Evolutionary conservation across 164 flowering plant species (phyloP).

Genomic region (Stephania japonica): DNA sequence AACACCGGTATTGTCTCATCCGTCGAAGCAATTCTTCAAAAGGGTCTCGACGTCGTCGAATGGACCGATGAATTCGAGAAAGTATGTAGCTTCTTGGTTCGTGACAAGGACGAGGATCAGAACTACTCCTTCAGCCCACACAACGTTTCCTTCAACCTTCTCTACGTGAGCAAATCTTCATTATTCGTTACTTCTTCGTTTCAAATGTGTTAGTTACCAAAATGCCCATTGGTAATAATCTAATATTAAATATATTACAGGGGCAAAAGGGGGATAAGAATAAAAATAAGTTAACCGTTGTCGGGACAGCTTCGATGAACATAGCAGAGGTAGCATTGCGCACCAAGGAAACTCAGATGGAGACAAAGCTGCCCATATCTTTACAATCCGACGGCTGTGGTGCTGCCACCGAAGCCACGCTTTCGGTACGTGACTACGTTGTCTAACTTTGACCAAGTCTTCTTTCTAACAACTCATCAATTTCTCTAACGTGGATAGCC

Average conservation of each 20-base stretch:
- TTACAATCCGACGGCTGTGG: background rate
- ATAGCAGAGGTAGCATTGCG: background rate
- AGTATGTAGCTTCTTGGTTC: background rate
- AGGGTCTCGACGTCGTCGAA: background rate
- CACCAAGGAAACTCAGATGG: background rate
- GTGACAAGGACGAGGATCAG: background rate
- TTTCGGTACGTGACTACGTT: slow-evolving; percentile 3
- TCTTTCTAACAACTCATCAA: background rate
- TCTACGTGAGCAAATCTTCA: background rate
- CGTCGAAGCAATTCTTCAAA: background rate
- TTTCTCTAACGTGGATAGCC: background rate
- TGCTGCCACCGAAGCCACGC: background rate
- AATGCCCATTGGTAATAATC: background rate
- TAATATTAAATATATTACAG: background rate
- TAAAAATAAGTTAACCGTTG: background rate
- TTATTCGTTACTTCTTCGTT: background rate
- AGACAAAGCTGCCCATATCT: background rate
- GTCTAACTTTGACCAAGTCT: background rate
- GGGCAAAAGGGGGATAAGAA: background rate
- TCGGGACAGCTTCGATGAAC: background rate
- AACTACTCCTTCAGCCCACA: background rate
- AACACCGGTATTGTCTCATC: background rate
- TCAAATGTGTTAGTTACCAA: background rate
- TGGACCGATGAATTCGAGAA: background rate
- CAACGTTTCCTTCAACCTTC: background rate